Percentiles rank a stretch among this genome's conserved stretches.
Conservation (phyloP, 1,284 basidiomycete species). For the Ganoderma meredithae region DNA sequence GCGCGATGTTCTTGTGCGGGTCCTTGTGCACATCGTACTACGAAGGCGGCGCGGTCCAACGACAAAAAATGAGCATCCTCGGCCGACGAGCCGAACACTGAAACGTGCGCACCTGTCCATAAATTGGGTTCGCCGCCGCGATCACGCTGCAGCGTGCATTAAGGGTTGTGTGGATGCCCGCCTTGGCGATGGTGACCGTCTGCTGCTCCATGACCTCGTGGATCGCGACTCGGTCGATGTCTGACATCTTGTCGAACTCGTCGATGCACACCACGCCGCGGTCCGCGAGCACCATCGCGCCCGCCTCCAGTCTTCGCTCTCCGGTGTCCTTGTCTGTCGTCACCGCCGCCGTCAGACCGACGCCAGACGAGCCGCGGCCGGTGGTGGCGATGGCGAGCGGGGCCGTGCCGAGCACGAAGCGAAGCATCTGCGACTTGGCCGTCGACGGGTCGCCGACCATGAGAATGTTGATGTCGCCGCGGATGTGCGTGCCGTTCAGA, state of each 20-base stretch:
- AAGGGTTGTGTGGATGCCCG: slow-evolving; percentile 97
- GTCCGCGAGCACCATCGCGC: slow-evolving; percentile 99
- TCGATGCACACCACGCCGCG: slow-evolving; percentile 99
- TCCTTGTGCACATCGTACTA: slow-evolving; percentile 99
- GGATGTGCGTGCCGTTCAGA: slow-evolving; percentile 97
- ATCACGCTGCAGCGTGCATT: slow-evolving; percentile 98
- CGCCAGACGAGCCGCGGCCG: slow-evolving; percentile 96
- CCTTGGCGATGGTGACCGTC: slow-evolving; percentile 99
- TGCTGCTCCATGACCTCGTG: slow-evolving; percentile 99
- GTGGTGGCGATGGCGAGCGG: slow-evolving; percentile 98
- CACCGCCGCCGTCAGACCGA: slow-evolving; percentile 99
- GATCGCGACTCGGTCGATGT: slow-evolving; percentile 98
- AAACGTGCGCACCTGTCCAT: slow-evolving; percentile 82
- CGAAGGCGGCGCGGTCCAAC: slow-evolving; percentile 17
- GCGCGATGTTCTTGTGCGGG: slow-evolving; percentile 97
- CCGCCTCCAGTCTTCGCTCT: slow-evolving; percentile 95
- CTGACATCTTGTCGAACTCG: slow-evolving; percentile 99
- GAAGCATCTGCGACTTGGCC: slow-evolving; percentile 96
- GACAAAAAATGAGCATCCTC: neutral
- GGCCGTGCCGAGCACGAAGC: slow-evolving; percentile 96
- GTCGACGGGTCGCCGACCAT: slow-evolving; percentile 99
- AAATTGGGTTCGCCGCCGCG: slow-evolving; percentile 98
- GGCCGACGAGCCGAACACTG: neutral
- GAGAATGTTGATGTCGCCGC: slow-evolving; percentile 99
- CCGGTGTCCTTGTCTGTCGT: slow-evolving; percentile 98